Conservation (phyloP, 1,284 basidiomycete genomes). For the Austropuccinia psidii region DNA sequence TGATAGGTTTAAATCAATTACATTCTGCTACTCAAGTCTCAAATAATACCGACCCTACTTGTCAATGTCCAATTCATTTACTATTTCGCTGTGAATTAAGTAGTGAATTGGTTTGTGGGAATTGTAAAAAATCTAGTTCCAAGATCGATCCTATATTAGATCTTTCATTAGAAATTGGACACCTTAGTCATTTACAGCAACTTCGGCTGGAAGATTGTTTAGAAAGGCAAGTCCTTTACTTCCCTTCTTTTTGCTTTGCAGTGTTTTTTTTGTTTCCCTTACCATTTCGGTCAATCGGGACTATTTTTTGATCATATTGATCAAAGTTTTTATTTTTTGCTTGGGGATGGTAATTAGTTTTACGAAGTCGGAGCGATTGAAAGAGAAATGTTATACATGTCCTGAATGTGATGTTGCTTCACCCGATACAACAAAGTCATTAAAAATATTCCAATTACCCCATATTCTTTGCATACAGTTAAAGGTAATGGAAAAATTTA, state of each 20-base stretch:
- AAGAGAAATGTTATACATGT: conserved; percentile 25
- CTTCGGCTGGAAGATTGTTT: conserved; percentile 28
- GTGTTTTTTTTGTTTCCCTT: neutral
- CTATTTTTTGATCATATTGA: neutral
- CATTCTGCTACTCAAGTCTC: conserved; percentile 31
- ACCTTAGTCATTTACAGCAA: neutral
- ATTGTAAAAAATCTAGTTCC: conserved; percentile 1
- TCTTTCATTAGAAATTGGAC: conserved; percentile 29
- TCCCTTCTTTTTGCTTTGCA: neutral
- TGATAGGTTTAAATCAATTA: conserved; percentile 29
- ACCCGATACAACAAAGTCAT: conserved; percentile 16
- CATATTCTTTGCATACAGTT: conserved; percentile 36
- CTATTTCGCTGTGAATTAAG: conserved; percentile 21
- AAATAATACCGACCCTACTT: neutral
- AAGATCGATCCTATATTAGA: conserved; percentile 33
- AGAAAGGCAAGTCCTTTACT: neutral
- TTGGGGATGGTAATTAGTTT: neutral
- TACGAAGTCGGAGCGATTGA: conserved; percentile 15
- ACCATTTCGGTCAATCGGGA: neutral
- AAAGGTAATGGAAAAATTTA: conserved; percentile 9
- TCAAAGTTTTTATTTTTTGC: neutral
- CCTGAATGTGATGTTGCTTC: conserved; percentile 2
- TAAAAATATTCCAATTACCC: conserved; percentile 7
- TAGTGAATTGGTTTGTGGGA: conserved; percentile 16
- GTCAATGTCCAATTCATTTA: conserved; percentile 34